phyloP scores from a whole-genome alignment of 208 protist species.

The Trypanosoma conorhini region DNA sequence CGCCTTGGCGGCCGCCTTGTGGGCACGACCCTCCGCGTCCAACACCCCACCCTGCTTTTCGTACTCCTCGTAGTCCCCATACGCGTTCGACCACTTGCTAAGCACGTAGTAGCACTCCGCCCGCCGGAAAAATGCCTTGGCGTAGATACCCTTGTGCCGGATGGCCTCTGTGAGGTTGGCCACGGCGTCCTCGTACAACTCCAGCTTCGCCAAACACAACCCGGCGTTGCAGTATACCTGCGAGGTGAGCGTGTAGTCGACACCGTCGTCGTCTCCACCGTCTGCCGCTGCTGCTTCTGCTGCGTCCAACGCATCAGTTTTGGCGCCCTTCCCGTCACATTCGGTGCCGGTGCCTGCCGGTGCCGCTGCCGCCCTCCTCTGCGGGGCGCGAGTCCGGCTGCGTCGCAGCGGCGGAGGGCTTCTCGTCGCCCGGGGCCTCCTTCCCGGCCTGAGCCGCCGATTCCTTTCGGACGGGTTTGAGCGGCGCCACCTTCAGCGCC shows the following conservation, averaged over 20 bases:
- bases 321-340: slow-evolving; percentile 9
- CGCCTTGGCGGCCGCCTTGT: slow-evolving; percentile 67
- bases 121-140: slow-evolving; percentile 85
- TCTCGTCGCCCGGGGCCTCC: slow-evolving; percentile 10
- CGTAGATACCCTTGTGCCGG: slow-evolving; percentile 73
- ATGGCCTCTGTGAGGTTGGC: slow-evolving; percentile 83
- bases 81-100: slow-evolving; percentile 82
- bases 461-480: slow-evolving; percentile 50
- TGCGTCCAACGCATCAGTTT: background rate
- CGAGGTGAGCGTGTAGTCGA: slow-evolving; percentile 81
- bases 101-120: slow-evolving; percentile 90
- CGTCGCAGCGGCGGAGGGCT: background rate
- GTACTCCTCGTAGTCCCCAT: slow-evolving; percentile 89
- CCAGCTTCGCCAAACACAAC: slow-evolving; percentile 70
- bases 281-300: background rate
- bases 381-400: background rate
- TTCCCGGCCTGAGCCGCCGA: background rate
- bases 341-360: too few species aligned
- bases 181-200: slow-evolving; percentile 74
- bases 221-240: slow-evolving; percentile 89
- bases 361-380: background rate
- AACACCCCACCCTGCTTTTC: slow-evolving; percentile 72
- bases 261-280: slow-evolving; percentile 35
- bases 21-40: slow-evolving; percentile 35
- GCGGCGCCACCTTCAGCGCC: slow-evolving; percentile 52